phyloP scores from a whole-genome alignment of 352 stramenopile genomes.

The Phytophthora sp. region DNA sequence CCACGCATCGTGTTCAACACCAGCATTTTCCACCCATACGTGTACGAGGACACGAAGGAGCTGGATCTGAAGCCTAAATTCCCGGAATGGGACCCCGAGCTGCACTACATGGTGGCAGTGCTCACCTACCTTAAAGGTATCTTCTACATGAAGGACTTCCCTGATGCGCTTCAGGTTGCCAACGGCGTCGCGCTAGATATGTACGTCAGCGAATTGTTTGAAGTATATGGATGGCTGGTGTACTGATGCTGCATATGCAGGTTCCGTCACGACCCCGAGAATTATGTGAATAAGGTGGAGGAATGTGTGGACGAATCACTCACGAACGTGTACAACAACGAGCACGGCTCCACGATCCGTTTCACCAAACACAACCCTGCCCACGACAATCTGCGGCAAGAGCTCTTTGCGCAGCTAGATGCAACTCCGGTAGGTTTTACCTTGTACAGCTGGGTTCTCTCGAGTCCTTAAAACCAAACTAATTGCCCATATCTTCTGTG shows the following conservation, averaged over 20 bases:
- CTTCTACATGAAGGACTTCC: slow-evolving; percentile 98
- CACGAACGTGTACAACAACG: slow-evolving; percentile 93
- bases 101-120: slow-evolving; percentile 96
- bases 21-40: slow-evolving; percentile 94
- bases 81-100: slow-evolving; percentile 92
- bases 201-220: slow-evolving; percentile 44
- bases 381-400: slow-evolving; percentile 78
- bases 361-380: slow-evolving; percentile 86
- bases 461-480: neutral
- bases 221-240: neutral
- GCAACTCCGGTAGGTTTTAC: slow-evolving; percentile 26
- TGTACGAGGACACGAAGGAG: slow-evolving; percentile 87
- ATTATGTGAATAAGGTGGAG: slow-evolving; percentile 91
- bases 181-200: slow-evolving; percentile 90
- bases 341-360: slow-evolving; percentile 88
- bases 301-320: slow-evolving; percentile 94
- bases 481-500: neutral
- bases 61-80: slow-evolving; percentile 93
- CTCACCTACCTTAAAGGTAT: slow-evolving; percentile 98
- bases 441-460: neutral
- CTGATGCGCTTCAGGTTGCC: slow-evolving; percentile 53
- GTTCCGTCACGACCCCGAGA: slow-evolving; percentile 83
- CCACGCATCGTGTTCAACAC: slow-evolving; percentile 94
- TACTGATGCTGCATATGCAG: slow-evolving; percentile 35
- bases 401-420: slow-evolving; percentile 81